Evolutionary conservation across 371 early-diverging fungal species (phyloP).

Genomic region (Thermomucor indicae-seudaticae): DNA sequence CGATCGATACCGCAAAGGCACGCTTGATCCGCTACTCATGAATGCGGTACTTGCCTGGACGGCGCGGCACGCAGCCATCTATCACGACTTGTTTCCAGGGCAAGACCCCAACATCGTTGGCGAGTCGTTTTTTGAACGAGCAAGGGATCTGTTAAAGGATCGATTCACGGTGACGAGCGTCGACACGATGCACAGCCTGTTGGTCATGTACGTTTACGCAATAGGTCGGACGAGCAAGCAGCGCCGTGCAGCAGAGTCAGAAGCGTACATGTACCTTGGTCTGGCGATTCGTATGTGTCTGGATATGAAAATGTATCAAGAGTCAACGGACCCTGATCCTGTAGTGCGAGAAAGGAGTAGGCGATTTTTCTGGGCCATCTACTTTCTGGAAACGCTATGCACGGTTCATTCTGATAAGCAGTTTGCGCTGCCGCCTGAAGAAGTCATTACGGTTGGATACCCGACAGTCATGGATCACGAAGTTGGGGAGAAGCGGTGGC

Average conservation of each 20-base stretch:
- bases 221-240: slow-evolving; percentile 25
- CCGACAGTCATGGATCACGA: slow-evolving; percentile 19
- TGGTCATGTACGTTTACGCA: slow-evolving; percentile 47
- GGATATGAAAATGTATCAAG: slow-evolving; percentile 25
- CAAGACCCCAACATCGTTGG: slow-evolving; percentile 44
- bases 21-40: slow-evolving; percentile 22
- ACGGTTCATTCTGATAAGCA: slow-evolving; percentile 21
- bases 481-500: slow-evolving; percentile 15
- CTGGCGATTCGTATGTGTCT: slow-evolving; percentile 46
- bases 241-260: slow-evolving; percentile 22
- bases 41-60: slow-evolving; percentile 44
- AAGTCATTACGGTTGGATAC: slow-evolving; percentile 9
- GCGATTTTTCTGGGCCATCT: slow-evolving; percentile 31
- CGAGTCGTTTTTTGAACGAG: slow-evolving; percentile 31
- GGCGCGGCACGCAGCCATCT: slow-evolving; percentile 42
- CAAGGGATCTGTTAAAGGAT: slow-evolving; percentile 28
- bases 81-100: slow-evolving; percentile 39
- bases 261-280: slow-evolving; percentile 45
- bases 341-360: slow-evolving; percentile 20
- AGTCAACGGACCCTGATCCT: slow-evolving; percentile 5
- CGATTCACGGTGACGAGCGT: slow-evolving; percentile 25
- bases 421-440: slow-evolving; percentile 17
- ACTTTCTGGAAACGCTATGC: slow-evolving; percentile 36
- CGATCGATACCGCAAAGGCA: slow-evolving; percentile 3
- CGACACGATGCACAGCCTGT: slow-evolving; percentile 38